Conservation (phyloP, 805 yeast genomes). For the Blastobotrys chiropterorum region DNA sequence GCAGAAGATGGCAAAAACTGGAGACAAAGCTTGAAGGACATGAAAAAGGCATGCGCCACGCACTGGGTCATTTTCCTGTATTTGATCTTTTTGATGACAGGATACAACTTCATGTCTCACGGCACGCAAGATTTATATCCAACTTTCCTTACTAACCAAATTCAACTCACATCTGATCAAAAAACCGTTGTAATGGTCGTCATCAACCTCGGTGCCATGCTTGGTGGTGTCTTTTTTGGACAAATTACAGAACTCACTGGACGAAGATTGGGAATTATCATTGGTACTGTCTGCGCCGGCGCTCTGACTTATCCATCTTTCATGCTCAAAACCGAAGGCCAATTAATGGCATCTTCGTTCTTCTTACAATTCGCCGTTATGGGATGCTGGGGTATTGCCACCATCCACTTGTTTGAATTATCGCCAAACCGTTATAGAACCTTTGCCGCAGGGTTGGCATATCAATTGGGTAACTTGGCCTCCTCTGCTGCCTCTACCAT, state of each 20-base stretch:
- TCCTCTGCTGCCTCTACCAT: slow-evolving; percentile 68
- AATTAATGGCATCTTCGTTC: slow-evolving; percentile 55
- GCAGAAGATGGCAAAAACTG: slow-evolving; percentile 18
- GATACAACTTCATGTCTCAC: slow-evolving; percentile 66
- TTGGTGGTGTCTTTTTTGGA: slow-evolving; percentile 57
- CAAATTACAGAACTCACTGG: slow-evolving; percentile 54
- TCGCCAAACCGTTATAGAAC: slow-evolving; percentile 61
- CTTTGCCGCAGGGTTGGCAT: slow-evolving; percentile 53
- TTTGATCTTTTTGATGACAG: slow-evolving; percentile 56
- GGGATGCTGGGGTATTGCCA: slow-evolving; percentile 72
- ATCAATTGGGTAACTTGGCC: slow-evolving; percentile 69
- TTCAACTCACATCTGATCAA: slow-evolving; percentile 39
- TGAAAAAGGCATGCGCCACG: slow-evolving; percentile 34
- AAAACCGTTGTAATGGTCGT: slow-evolving; percentile 56
- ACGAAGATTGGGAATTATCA: slow-evolving; percentile 50
- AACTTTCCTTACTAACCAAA: slow-evolving; percentile 51
- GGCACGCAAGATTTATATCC: slow-evolving; percentile 73
- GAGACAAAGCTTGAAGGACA: slow-evolving; percentile 18
- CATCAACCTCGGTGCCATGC: slow-evolving; percentile 62
- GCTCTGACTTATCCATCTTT: slow-evolving; percentile 61
- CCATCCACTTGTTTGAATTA: slow-evolving; percentile 61
- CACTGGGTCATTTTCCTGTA: slow-evolving; percentile 61
- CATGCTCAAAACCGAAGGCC: slow-evolving; percentile 37
- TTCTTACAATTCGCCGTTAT: slow-evolving; percentile 60
- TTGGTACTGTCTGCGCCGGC: slow-evolving; percentile 48